Base-by-base conservation (phyloP, 2,329 filamentous ascomycete species). In the Emydomyces testavorans region DNA sequence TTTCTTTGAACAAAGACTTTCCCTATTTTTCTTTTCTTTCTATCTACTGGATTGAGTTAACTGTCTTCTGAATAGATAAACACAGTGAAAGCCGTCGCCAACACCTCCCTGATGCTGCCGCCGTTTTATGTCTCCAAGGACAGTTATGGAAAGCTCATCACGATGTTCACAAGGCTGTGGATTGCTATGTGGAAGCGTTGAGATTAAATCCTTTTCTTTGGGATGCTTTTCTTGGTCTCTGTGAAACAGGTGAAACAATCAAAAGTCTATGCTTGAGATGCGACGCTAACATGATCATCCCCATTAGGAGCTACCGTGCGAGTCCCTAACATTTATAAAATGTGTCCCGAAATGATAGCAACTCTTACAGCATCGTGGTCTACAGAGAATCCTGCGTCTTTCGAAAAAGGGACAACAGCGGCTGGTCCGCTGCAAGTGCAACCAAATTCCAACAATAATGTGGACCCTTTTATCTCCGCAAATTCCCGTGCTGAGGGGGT, bases 151-250 rank as follows among this genome's bases (percentile, higher is more conserved):
- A 83, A 41, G 85, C 78, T 2, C 82, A 92, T 57, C 84, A 76
- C 52, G 78, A 94, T 57, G 76, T 85, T 58, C 84, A 84, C 59
- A 88, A 85, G 65, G 89, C 92, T 6, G 80, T 90, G 13, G 78
- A 84, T 55, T 87, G 79, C 63, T 96, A 92, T 61, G 87, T 94
- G 56, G 87, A 93, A 51, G 80, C 89, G 4, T 70, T 98, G 58
- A 93, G 89, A 66, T 65, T 81, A 47, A 98, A 96, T 60, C 89
- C 92, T 1, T 90, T 96, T 65, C 92, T 94, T 78, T 98, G 92
- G 92, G 92, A 98, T 71, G 89, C 90, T 0, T 96, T 96, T 59
- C 80, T 82, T 18, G 83, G 79, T 13, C 75, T 98, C 6, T 94
- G 89, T 62, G 88, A 95, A 60, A 85, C 78, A 36, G 79, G 78